Evolutionary conservation across 169 alveolate species (phyloP).

Genomic region (Amoebophrya sp.): DNA sequence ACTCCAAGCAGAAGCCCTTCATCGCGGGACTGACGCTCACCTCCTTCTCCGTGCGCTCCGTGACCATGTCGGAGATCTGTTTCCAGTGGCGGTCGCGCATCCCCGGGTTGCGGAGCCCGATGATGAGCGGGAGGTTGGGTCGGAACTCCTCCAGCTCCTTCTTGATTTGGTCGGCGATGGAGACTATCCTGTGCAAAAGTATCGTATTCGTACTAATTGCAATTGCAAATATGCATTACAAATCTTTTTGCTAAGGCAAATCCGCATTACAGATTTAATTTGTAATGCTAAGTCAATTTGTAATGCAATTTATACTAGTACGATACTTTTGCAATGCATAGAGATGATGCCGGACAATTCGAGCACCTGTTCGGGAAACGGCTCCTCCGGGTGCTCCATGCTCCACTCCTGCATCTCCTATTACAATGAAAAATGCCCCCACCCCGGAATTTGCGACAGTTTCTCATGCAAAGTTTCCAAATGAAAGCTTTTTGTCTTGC

Average conservation of each 20-base stretch:
- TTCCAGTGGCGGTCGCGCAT: conserved; percentile 88
- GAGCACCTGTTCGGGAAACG: background rate
- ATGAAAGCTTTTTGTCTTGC: too few relatives aligned
- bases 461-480: too few relatives aligned
- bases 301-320: too few relatives aligned
- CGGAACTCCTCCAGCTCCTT: conserved; percentile 68
- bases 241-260: too few relatives aligned
- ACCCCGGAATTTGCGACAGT: too few relatives aligned
- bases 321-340: too few relatives aligned
- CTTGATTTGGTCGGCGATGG: conserved; percentile 62
- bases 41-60: background rate
- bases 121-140: conserved; percentile 60
- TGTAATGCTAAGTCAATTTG: too few relatives aligned
- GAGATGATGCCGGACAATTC: background rate
- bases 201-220: too few relatives aligned
- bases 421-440: too few relatives aligned
- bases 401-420: background rate
- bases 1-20: background rate
- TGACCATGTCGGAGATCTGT: conserved; percentile 30
- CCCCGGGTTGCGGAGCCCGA: conserved; percentile 79
- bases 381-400: background rate
- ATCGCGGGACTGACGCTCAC: background rate
- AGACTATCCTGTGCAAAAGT: too few relatives aligned
- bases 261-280: too few relatives aligned
- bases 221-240: too few relatives aligned